phyloP scores from a whole-genome alignment of 2,329 filamentous ascomycete species.

The Dactylellina sp. region DNA sequence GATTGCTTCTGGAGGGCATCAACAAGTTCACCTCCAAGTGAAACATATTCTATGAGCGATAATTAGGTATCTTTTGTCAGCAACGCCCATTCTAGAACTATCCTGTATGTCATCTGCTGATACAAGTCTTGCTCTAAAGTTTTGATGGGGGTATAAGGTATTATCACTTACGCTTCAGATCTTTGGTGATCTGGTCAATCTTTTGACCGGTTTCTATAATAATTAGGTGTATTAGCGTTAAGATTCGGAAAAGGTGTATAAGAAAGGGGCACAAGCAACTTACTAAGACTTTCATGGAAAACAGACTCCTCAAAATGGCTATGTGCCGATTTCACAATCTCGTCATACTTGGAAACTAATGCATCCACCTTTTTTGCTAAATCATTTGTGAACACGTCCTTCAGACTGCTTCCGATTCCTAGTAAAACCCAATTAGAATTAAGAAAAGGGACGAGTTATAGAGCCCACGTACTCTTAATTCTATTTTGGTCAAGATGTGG shows the following conservation, averaged over 20 bases:
- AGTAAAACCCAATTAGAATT: neutral
- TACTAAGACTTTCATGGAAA: constrained; percentile 32
- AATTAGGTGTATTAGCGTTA: neutral
- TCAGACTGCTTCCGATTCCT: constrained; percentile 26
- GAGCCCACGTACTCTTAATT: constrained; percentile 13
- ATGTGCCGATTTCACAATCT: constrained; percentile 25
- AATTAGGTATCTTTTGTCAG: neutral
- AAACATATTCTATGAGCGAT: constrained; percentile 16
- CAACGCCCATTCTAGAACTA: neutral
- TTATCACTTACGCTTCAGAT: constrained; percentile 15
- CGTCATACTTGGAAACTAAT: constrained; percentile 19
- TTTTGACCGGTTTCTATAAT: constrained; percentile 17
- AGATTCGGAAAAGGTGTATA: too few relatives aligned
- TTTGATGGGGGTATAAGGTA: neutral
- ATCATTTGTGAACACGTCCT: constrained; percentile 41
- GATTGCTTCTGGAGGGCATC: constrained; percentile 24
- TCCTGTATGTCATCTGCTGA: too few relatives aligned
- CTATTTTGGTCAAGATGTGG: constrained; percentile 44
- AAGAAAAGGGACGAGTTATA: neutral
- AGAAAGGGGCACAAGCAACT: neutral
- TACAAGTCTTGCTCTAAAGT: too few relatives aligned
- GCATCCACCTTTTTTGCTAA: constrained; percentile 27
- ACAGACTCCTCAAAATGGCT: constrained; percentile 40
- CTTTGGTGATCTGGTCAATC: constrained; percentile 14
- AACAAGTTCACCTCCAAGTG: constrained; percentile 12